Percentiles rank a stretch among this genome's conserved stretches.
Conservation (phyloP, 2,329 filamentous ascomycete species). For the Xylariaceae sp. region DNA sequence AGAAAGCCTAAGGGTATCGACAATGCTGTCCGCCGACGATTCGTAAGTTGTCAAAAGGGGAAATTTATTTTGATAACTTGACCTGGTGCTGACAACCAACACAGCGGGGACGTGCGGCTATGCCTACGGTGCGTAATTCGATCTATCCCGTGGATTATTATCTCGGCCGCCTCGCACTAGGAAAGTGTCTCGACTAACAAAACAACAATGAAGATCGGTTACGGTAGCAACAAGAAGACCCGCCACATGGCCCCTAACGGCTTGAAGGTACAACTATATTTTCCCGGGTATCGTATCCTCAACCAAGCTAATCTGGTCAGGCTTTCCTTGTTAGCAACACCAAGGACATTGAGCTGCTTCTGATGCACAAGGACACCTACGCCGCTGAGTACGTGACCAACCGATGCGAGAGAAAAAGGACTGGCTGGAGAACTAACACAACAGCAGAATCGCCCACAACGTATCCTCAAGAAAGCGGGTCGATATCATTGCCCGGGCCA, state of each 20-base stretch:
- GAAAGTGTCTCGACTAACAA: constrained; percentile 17
- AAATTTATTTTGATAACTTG: neutral
- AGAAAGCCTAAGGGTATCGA: constrained; percentile 99
- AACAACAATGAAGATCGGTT: constrained; percentile 70
- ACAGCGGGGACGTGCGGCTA: constrained; percentile 76
- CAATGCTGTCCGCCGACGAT: constrained; percentile 93
- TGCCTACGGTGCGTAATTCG: constrained; percentile 82
- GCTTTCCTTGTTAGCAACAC: constrained; percentile 98
- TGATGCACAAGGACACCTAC: constrained; percentile 99
- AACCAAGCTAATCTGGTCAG: constrained; percentile 10
- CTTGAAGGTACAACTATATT: constrained; percentile 62
- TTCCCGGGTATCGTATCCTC: neutral
- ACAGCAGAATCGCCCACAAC: constrained; percentile 85
- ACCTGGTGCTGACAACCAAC: constrained; percentile 6
- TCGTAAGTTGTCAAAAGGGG: constrained; percentile 38
- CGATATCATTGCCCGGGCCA: constrained; percentile 94
- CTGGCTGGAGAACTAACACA: constrained; percentile 34
- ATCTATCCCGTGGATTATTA: neutral
- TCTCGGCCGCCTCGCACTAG: neutral
- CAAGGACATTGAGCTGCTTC: constrained; percentile 90
- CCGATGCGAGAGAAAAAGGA: neutral
- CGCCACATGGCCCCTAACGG: constrained; percentile 97
- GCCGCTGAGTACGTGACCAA: constrained; percentile 80
- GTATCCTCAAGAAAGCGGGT: constrained; percentile 98
- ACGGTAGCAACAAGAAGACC: constrained; percentile 99